Evolutionary conservation across 352 stramenopile genomes (phyloP).

Genomic region (Globisporangium echinulatum): DNA sequence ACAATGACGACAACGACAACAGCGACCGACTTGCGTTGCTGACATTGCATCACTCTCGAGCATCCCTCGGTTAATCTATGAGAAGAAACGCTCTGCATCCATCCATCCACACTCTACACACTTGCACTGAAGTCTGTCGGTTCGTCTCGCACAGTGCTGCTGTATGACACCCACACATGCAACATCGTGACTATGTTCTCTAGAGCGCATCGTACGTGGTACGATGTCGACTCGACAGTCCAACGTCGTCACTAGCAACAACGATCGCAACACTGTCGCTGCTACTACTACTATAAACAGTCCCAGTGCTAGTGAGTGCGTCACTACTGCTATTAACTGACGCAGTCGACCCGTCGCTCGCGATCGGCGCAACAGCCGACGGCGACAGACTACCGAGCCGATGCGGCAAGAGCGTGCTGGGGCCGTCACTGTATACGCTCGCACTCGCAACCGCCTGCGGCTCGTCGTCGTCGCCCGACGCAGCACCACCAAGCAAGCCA

Average conservation of each 20-base stretch:
- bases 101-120: neutral
- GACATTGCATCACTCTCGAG: neutral
- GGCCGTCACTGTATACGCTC: constrained; percentile 7
- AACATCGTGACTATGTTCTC: too few relatives aligned
- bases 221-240: neutral
- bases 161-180: neutral
- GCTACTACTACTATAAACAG: too few relatives aligned
- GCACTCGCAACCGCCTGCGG: neutral
- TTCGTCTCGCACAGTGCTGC: neutral
- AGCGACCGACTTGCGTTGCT: neutral
- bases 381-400: neutral
- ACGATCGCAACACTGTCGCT: too few relatives aligned
- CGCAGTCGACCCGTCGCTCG: neutral
- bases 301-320: neutral
- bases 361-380: neutral
- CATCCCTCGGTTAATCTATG: neutral
- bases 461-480: neutral
- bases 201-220: neutral
- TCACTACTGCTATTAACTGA: neutral
- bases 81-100: neutral
- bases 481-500: neutral
- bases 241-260: too few relatives aligned
- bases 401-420: constrained; percentile 5
- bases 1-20: neutral
- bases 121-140: neutral